Percentiles rank a stretch among this genome's conserved stretches.
Conservation (phyloP, 2,329 filamentous ascomycete genomes). For the Arthrinium puccinioides region DNA sequence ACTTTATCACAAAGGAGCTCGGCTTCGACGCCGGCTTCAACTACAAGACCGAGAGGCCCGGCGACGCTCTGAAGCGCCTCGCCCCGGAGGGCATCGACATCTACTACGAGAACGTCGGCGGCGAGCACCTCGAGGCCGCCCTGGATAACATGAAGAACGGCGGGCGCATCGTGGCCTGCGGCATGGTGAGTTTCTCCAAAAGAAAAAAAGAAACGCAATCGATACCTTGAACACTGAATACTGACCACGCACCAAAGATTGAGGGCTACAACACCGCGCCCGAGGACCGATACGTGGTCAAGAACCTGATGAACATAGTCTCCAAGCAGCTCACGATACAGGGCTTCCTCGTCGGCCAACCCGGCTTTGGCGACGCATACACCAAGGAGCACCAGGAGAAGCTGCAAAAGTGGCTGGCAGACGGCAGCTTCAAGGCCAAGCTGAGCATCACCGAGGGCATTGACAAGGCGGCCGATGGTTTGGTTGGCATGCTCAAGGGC, state of each 20-base stretch:
- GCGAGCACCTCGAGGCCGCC: constrained; percentile 59
- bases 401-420: constrained; percentile 67
- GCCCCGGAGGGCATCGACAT: constrained; percentile 70
- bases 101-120: constrained; percentile 77
- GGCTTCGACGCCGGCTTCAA: constrained; percentile 70
- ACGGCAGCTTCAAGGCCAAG: constrained; percentile 67
- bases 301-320: constrained; percentile 59
- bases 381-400: constrained; percentile 66
- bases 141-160: constrained; percentile 54
- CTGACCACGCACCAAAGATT: too few species aligned
- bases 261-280: constrained; percentile 53
- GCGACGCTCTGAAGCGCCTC: constrained; percentile 56
- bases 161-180: constrained; percentile 56
- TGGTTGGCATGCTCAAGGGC: constrained; percentile 68
- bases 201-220: too few species aligned
- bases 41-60: constrained; percentile 68
- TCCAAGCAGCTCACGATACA: constrained; percentile 64
- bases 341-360: constrained; percentile 68
- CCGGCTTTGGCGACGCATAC: constrained; percentile 60
- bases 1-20: constrained; percentile 63
- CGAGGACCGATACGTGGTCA: constrained; percentile 55
- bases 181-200: constrained; percentile 46
- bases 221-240: too few species aligned
- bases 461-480: constrained; percentile 65
- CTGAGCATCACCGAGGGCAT: constrained; percentile 66